These are phyloP conservation scores for Blastobotrys aristatus DNA, from an alignment of 1,139 yeast genomes.

Conservation along the genomic window DNA sequence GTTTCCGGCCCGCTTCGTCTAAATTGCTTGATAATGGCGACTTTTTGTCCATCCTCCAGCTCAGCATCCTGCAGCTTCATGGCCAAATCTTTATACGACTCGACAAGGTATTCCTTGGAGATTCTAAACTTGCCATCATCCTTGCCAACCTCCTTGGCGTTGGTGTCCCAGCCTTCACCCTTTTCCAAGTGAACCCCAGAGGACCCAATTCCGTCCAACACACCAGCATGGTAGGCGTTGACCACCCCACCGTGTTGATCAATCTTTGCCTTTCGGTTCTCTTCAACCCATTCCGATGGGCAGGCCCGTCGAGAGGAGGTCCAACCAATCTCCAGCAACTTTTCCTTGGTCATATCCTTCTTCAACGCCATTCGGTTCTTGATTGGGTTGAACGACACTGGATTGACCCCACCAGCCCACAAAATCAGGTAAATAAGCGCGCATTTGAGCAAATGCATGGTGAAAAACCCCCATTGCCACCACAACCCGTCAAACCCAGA, in stretches of 20 bases:
- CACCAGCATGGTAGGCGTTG: constrained; percentile 70
- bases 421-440: constrained; percentile 52
- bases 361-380: constrained; percentile 25
- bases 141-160: constrained; percentile 7
- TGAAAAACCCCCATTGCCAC: constrained; percentile 66
- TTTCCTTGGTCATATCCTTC: constrained; percentile 45
- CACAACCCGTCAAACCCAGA: constrained; percentile 37
- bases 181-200: constrained; percentile 59
- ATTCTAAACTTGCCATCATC: constrained; percentile 29
- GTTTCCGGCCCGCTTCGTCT: constrained; percentile 30
- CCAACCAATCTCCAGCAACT: constrained; percentile 76
- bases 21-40: constrained; percentile 24
- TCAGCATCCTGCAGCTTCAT: constrained; percentile 19
- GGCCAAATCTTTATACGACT: constrained; percentile 24
- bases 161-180: constrained; percentile 68
- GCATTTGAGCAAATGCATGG: constrained; percentile 62
- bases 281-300: constrained; percentile 65
- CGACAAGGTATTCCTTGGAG: constrained; percentile 25
- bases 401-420: constrained; percentile 73
- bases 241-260: constrained; percentile 72
- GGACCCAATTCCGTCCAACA: constrained; percentile 50
- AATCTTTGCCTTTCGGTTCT: constrained; percentile 60
- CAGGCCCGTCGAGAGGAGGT: constrained; percentile 79
- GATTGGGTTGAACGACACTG: constrained; percentile 50
- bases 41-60: constrained; percentile 23